A percentile compares a stretch with the other conserved stretches of the same genome.
Conservation (phyloP, 495 filamentous ascomycete genomes). For the Penicillium samsonianum region DNA sequence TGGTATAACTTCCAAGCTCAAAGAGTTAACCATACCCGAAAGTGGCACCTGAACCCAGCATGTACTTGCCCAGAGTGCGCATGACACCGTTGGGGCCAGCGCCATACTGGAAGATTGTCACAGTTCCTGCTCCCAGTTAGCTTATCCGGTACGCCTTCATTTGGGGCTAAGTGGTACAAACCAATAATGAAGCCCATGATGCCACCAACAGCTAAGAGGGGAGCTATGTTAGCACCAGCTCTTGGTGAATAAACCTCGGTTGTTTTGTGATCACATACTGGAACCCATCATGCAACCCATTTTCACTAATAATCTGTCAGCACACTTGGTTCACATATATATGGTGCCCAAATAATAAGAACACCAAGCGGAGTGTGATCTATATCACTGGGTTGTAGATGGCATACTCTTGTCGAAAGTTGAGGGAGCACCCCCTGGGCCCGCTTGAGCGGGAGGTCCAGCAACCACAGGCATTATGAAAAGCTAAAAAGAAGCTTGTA, state of each 20-base stretch:
- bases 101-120: conserved; percentile 92
- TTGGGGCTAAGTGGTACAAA: conserved; percentile 37
- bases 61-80: conserved; percentile 92
- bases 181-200: conserved; percentile 99
- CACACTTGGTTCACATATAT: neutral
- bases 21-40: conserved; percentile 70
- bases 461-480: conserved; percentile 68
- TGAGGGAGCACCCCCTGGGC: conserved; percentile 62
- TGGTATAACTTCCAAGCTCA: neutral
- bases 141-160: neutral
- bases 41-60: conserved; percentile 93
- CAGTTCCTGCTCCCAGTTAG: conserved; percentile 61
- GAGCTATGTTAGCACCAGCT: conserved; percentile 17
- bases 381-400: conserved; percentile 5
- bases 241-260: neutral
- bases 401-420: conserved; percentile 88
- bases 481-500: neutral
- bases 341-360: neutral
- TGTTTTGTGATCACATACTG: conserved; percentile 59
- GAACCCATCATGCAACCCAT: conserved; percentile 98
- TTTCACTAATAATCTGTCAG: conserved; percentile 66
- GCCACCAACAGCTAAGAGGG: conserved; percentile 75
- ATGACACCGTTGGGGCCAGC: conserved; percentile 91
- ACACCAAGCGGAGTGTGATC: neutral
- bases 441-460: conserved; percentile 49